Base-by-base conservation (phyloP, 148 eudicot species). In the Simmondsia chinensis region DNA sequence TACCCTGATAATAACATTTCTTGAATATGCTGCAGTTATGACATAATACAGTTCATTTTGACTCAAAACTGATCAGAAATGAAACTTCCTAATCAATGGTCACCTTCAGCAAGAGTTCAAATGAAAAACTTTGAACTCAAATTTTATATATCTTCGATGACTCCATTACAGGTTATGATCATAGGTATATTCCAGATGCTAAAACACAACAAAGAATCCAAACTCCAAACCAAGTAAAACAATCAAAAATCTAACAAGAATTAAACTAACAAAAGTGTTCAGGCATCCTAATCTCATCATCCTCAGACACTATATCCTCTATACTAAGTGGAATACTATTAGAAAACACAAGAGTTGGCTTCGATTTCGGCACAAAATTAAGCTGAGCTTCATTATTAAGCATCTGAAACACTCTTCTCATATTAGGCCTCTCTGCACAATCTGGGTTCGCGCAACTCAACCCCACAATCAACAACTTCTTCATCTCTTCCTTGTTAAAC, bases 381-480 rank as follows among this genome's bases (percentile, higher is more conserved):
- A 63, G 64, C 47, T 71, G 75, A 0, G 71, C 73, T 51, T 77
- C 94, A 10, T 63, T 45, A 30, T 61, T 75, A 4, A 87, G 73
- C 17, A 87, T 77, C 73, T 77, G 94, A 20, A 87, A 35, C 10
- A 87, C 96, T 28, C 73, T 59, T 58, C 96, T 80, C 94, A 83
- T 87, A 2, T 54, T 59, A 29, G 94, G 96, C 73, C 96, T 70
- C 53, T 57, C 69, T 0, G 40, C 24, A 33, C 79, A 68, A 40
- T 83, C 83, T 0, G 94, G 96, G 40, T 77, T 83, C 2, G 85
- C 83, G 28, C 96, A 88, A 39, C 83, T 74, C 52, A 88, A 44
- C 0, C 89, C 96, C 32, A 88, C 62, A 18, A 83, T 63, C 58
- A 88, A 40, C 35, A 88, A 48, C 63, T 42, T 73, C 74, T 25